Percentiles rank a stretch among this genome's conserved stretches.
phyloP scores from a whole-genome alignment of 495 filamentous ascomycete genomes.

The Lophiostoma macrostomum region DNA sequence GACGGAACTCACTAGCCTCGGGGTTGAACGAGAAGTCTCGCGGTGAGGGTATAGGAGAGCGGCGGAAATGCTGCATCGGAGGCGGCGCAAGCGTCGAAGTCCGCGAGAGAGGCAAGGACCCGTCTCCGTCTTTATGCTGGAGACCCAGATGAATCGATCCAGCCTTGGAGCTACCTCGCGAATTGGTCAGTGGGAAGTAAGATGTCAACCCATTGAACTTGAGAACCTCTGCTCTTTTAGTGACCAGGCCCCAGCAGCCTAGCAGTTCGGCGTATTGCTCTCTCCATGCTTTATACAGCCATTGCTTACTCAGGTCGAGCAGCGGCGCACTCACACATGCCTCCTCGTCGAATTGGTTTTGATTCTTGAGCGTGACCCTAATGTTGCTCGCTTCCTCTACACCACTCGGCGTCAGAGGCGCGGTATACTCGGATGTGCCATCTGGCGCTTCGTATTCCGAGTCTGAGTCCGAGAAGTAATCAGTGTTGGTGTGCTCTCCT shows the following conservation, averaged over 20 bases:
- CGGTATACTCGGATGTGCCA: slow-evolving; percentile 34
- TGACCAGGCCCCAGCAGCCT: slow-evolving; percentile 74
- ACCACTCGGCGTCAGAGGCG: slow-evolving; percentile 23
- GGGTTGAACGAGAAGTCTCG: slow-evolving; percentile 30
- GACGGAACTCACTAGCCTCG: slow-evolving; percentile 26
- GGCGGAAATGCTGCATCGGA: neutral
- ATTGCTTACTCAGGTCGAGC: slow-evolving; percentile 60
- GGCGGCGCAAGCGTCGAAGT: slow-evolving; percentile 8
- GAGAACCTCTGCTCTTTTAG: slow-evolving; percentile 73
- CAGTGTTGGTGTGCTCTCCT: slow-evolving; percentile 14
- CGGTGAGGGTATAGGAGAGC: slow-evolving; percentile 6
- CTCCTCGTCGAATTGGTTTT: slow-evolving; percentile 73
- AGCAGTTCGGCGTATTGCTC: slow-evolving; percentile 78
- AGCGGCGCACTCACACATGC: slow-evolving; percentile 65
- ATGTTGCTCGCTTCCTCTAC: slow-evolving; percentile 40
- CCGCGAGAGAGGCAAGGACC: slow-evolving; percentile 10
- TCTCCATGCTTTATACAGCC: slow-evolving; percentile 68
- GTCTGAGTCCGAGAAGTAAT: slow-evolving; percentile 32
- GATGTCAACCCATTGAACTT: slow-evolving; percentile 66
- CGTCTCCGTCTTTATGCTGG: neutral
- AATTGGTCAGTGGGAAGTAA: slow-evolving; percentile 31
- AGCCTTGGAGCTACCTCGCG: slow-evolving; percentile 1
- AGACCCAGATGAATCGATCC: slow-evolving; percentile 12
- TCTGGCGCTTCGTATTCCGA: slow-evolving; percentile 43
- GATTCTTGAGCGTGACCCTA: slow-evolving; percentile 68